Evolutionary conservation across 176 grass and related monocot species (phyloP).

Genomic region (Rhynchospora tenuis): DNA sequence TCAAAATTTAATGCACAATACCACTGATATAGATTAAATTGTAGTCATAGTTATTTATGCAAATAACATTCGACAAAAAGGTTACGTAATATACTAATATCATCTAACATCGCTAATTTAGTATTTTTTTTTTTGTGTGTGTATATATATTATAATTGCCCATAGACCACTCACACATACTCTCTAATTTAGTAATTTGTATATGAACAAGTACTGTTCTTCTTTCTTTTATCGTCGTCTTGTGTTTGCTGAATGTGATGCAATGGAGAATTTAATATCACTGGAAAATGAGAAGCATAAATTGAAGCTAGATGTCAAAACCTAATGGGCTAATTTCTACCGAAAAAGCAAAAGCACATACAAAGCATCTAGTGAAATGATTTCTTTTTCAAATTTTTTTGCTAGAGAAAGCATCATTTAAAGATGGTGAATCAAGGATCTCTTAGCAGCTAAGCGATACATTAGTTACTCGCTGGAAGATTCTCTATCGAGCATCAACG

Average conservation of each 20-base stretch:
- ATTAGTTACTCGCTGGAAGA: neutral
- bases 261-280: neutral
- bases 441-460: constrained; percentile 11
- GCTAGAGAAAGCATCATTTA: neutral
- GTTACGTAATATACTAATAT: neutral
- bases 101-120: neutral
- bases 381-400: neutral
- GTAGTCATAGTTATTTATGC: neutral
- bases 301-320: neutral
- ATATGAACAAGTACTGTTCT: too few relatives aligned
- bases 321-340: neutral
- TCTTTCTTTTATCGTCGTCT: too few relatives aligned
- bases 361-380: neutral
- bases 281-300: neutral
- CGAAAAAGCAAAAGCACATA: neutral
- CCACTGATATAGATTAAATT: neutral
- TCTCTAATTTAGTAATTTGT: too few relatives aligned
- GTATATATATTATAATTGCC: too few relatives aligned
- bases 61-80: neutral
- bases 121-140: too few relatives aligned
- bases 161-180: too few relatives aligned
- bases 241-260: neutral
- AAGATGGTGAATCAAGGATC: neutral
- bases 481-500: constrained; percentile 4
- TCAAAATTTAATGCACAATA: neutral